Evolutionary conservation across 108 stramenopile species (phyloP).

Genomic region (Cyclotella cryptica): DNA sequence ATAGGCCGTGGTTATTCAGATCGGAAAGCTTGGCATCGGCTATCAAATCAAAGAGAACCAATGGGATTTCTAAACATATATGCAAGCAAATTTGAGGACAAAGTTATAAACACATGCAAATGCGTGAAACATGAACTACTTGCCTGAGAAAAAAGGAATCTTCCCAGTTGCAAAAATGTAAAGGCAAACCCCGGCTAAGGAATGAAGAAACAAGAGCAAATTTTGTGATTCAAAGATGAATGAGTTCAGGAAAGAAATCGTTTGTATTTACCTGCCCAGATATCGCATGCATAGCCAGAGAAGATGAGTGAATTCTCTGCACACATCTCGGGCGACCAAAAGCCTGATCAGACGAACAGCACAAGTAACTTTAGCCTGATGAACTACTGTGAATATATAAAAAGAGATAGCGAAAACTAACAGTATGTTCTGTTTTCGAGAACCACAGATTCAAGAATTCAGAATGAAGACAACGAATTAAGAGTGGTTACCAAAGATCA

Average conservation of each 20-base stretch:
- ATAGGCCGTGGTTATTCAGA: slow-evolving; percentile 58
- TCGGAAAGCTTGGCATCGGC: slow-evolving; percentile 42
- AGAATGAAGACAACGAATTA: neutral
- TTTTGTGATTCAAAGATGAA: neutral
- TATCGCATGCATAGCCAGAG: slow-evolving; percentile 87
- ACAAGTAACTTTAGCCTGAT: too few relatives aligned
- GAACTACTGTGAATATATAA: too few relatives aligned
- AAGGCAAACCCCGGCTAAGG: slow-evolving; percentile 82
- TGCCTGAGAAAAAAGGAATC: slow-evolving; percentile 79
- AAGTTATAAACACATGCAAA: neutral
- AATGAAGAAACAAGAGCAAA: neutral
- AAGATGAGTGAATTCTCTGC: slow-evolving; percentile 45
- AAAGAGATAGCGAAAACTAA: too few relatives aligned
- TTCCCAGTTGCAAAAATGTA: slow-evolving; percentile 84
- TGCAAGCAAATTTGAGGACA: neutral
- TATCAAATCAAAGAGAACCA: slow-evolving; percentile 73
- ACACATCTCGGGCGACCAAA: slow-evolving; percentile 91
- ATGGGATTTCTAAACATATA: slow-evolving; percentile 50
- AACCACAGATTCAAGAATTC: slow-evolving; percentile 68
- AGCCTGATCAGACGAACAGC: too few relatives aligned
- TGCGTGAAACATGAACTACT: neutral
- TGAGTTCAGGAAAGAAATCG: slow-evolving; percentile 56
- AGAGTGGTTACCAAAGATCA: neutral
- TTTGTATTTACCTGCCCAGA: slow-evolving; percentile 76
- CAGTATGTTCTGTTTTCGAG: too few relatives aligned